phyloP scores from a whole-genome alignment of 164 flowering plant genomes.

The Annona cherimola region DNA sequence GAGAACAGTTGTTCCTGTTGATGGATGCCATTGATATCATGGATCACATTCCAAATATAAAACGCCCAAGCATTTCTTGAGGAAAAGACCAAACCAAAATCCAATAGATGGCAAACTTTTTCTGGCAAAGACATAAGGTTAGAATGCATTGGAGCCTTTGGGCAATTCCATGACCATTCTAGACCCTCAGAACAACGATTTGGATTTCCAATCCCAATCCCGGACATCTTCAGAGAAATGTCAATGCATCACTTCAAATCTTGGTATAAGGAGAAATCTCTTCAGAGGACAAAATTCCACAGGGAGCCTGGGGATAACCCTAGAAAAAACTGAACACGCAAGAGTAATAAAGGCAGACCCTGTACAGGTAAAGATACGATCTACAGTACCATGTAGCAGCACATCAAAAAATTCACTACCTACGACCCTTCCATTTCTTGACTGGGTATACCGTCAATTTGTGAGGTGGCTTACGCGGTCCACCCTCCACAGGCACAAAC shows the following conservation, averaged over 20 bases:
- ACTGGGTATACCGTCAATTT: constrained; percentile 61
- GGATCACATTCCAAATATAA: background rate
- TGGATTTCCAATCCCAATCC: background rate
- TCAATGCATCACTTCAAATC: background rate
- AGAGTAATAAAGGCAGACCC: background rate
- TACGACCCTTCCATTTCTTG: constrained; percentile 48
- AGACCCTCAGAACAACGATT: background rate
- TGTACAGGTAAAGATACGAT: background rate
- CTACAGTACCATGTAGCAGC: background rate
- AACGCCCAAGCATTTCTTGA: background rate
- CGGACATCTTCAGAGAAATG: background rate
- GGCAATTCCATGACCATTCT: background rate
- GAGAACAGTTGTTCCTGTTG: background rate
- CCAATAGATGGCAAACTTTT: background rate
- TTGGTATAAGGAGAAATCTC: background rate
- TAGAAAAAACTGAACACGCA: background rate
- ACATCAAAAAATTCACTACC: constrained; percentile 25
- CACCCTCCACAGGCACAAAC: constrained; percentile 35
- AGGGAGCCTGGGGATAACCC: background rate
- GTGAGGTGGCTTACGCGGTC: constrained; percentile 22
- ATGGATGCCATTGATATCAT: background rate
- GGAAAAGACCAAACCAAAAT: background rate
- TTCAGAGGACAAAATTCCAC: constrained; percentile 1
- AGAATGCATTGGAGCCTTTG: background rate
- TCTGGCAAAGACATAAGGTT: background rate